Evolutionary conservation across 2,329 filamentous ascomycete species (phyloP).

Genomic region (Cephalotrichum gorgonifer): DNA sequence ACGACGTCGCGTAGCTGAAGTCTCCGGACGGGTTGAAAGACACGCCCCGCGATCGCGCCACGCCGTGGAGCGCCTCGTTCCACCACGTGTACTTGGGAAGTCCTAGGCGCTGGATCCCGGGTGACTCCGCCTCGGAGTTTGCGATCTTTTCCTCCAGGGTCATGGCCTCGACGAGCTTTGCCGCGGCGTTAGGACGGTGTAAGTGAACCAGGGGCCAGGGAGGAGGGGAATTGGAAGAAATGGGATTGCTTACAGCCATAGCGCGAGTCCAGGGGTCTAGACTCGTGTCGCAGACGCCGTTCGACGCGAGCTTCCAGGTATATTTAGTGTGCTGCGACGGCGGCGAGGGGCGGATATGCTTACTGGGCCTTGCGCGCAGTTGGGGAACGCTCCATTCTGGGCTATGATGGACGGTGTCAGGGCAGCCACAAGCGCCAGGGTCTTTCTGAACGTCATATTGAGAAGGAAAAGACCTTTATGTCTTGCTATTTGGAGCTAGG

Average conservation of each 20-base stretch:
- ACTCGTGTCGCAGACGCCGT: conserved; percentile 4
- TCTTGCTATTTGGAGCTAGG: not conserved
- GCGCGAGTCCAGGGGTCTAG: conserved; percentile 3
- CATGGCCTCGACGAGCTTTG: conserved; percentile 18
- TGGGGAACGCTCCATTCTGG: conserved; percentile 2
- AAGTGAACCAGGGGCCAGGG: too few relatives aligned
- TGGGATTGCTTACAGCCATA: conserved; percentile 1
- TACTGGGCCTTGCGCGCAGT: conserved; percentile 4
- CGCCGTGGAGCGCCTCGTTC: conserved; percentile 53
- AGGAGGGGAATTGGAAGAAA: too few relatives aligned
- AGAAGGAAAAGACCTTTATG: not conserved
- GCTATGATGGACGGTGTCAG: not conserved
- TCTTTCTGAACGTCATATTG: conserved; percentile 2
- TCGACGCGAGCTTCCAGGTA: not conserved
- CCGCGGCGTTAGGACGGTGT: not conserved
- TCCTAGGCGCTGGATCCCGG: conserved; percentile 33
- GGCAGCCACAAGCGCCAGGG: not conserved
- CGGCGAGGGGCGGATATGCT: not conserved
- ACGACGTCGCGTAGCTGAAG: conserved; percentile 53
- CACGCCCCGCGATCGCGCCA: conserved; percentile 46
- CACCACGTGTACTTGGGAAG: conserved; percentile 51
- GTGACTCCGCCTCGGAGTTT: conserved; percentile 19
- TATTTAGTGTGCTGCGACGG: not conserved
- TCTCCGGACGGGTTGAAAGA: conserved; percentile 25
- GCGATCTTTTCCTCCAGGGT: conserved; percentile 20